phyloP scores from a whole-genome alignment of 177 flowering plant genomes.

The Vitis hybrid region DNA sequence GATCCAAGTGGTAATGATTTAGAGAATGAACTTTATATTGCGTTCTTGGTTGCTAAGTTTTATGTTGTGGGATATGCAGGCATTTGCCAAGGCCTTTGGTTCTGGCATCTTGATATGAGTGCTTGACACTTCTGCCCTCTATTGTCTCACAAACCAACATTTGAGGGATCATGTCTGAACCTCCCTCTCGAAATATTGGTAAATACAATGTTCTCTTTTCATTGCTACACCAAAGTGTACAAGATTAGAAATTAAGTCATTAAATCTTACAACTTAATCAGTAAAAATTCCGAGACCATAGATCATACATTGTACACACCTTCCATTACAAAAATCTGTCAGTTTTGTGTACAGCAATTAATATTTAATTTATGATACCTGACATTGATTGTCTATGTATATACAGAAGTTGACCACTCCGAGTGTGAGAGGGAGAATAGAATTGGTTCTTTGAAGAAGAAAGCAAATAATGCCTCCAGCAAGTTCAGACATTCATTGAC shows the following conservation, averaged over 20 bases:
- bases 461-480: slow-evolving; percentile 37
- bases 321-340: no score
- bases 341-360: neutral
- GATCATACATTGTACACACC: no score
- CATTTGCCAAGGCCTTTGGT: slow-evolving; percentile 17
- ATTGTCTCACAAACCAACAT: neutral
- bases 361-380: neutral
- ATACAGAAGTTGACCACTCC: slow-evolving; percentile 21
- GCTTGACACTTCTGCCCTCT: slow-evolving; percentile 24
- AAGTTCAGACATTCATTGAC: slow-evolving; percentile 41
- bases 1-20: no score
- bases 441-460: slow-evolving; percentile 39
- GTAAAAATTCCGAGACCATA: no score
- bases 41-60: no score
- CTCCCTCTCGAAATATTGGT: slow-evolving; percentile 25
- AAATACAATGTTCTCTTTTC: neutral
- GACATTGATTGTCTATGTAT: neutral
- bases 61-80: slow-evolving; percentile 17
- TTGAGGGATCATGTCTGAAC: slow-evolving; percentile 15
- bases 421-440: slow-evolving; percentile 34
- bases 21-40: no score
- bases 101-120: slow-evolving; percentile 26
- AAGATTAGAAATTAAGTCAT: no score
- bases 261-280: no score
- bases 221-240: no score